Evolutionary conservation across 495 filamentous ascomycete species (phyloP).

Genomic region (Annulohypoxylon nitens): DNA sequence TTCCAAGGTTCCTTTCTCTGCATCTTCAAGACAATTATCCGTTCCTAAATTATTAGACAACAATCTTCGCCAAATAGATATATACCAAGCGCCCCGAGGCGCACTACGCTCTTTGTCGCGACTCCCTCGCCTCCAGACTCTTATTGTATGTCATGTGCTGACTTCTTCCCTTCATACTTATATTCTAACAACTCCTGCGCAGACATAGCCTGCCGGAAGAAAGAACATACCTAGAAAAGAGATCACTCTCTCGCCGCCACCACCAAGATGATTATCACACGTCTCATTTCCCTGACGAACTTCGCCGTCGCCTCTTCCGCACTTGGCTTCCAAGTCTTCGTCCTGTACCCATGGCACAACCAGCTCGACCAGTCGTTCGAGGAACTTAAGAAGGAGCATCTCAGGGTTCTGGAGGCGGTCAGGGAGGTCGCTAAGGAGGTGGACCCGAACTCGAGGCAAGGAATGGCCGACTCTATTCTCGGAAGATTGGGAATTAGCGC

Average conservation of each 20-base stretch:
- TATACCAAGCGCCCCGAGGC: slow-evolving; percentile 35
- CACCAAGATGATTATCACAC: slow-evolving; percentile 56
- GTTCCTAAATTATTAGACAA: slow-evolving; percentile 26
- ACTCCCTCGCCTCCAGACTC: slow-evolving; percentile 33
- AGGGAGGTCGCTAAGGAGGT: slow-evolving; percentile 52
- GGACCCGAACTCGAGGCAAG: slow-evolving; percentile 46
- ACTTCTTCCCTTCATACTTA: slow-evolving; percentile 8
- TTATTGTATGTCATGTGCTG: slow-evolving; percentile 26
- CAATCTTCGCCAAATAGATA: slow-evolving; percentile 23
- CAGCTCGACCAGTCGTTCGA: slow-evolving; percentile 72
- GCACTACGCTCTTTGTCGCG: slow-evolving; percentile 39
- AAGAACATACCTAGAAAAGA: slow-evolving; percentile 6
- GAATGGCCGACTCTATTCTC: slow-evolving; percentile 45
- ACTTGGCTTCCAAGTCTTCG: slow-evolving; percentile 72
- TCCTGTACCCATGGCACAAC: slow-evolving; percentile 76
- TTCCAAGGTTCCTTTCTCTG: slow-evolving; percentile 15
- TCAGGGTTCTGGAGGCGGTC: slow-evolving; percentile 52
- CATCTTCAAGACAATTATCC: slow-evolving; percentile 12
- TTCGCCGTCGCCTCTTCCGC: slow-evolving; percentile 72
- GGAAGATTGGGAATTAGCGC: slow-evolving; percentile 45
- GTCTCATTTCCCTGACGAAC: slow-evolving; percentile 71
- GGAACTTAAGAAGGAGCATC: slow-evolving; percentile 67
- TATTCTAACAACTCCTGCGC: slow-evolving; percentile 24
- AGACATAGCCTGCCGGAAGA: slow-evolving; percentile 37
- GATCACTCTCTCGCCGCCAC: slow-evolving; percentile 11